These are phyloP conservation scores for Galeopsis tetrahit DNA, from an alignment of 257 asterid species.

Conservation along the genomic window DNA sequence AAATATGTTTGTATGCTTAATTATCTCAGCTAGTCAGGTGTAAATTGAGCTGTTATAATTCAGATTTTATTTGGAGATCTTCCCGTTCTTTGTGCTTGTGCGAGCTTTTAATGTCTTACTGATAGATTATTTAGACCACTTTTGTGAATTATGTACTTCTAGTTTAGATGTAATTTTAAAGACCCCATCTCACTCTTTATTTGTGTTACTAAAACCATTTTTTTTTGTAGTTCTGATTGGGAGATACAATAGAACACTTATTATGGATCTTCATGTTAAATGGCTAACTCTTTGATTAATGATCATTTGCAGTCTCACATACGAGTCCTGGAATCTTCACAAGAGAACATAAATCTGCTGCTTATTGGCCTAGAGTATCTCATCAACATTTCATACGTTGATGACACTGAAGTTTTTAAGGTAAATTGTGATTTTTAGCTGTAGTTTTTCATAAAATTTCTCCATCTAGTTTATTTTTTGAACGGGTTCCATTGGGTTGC, in stretches of 20 bases:
- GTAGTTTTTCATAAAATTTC: neutral
- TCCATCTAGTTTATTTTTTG: neutral
- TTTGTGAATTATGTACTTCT: conserved; percentile 4
- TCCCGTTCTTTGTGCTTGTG: neutral
- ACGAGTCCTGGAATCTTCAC: conserved; percentile 78
- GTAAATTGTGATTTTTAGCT: conserved; percentile 41
- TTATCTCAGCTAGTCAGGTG: neutral
- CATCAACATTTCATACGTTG: conserved; percentile 87
- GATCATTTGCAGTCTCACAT: conserved; percentile 70
- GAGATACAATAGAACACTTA: conserved; percentile 8
- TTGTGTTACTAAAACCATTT: neutral
- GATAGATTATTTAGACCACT: conserved; percentile 5
- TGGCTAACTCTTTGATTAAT: conserved; percentile 20
- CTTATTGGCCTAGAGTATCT: conserved; percentile 91
- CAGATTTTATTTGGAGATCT: conserved; percentile 10
- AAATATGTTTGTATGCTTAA: conserved; percentile 1
- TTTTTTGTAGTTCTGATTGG: neutral
- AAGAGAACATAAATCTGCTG: conserved; percentile 71
- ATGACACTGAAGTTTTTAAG: conserved; percentile 99
- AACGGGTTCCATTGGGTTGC: conserved; percentile 33
- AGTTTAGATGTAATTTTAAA: neutral
- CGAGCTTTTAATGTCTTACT: neutral
- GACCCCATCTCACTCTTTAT: neutral
- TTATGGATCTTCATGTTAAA: conserved; percentile 1
- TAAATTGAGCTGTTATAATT: conserved; percentile 1